These are phyloP conservation scores for Nothopassalora personata DNA, from an alignment of 2,329 filamentous ascomycete genomes.

Conservation along the genomic window DNA sequence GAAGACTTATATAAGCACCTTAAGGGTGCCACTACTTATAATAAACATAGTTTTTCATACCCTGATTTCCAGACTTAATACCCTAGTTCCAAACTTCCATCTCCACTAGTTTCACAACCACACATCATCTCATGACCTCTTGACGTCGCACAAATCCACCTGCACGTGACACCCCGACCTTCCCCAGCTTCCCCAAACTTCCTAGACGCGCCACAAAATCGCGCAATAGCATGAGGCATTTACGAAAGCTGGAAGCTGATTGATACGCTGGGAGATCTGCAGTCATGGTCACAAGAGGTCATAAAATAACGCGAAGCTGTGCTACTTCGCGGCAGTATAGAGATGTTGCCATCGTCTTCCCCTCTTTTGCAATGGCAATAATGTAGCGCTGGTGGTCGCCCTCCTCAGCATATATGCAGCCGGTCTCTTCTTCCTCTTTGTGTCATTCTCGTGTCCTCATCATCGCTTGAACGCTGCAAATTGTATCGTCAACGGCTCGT, in stretches of 20 bases:
- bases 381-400: background rate
- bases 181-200: background rate
- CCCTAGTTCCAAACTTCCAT: too few relatives aligned
- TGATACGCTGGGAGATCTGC: background rate
- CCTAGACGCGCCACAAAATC: background rate
- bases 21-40: too few relatives aligned
- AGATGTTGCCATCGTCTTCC: slow-evolving; percentile 7
- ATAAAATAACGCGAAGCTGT: background rate
- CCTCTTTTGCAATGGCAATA: background rate
- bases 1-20: too few relatives aligned
- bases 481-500: slow-evolving; percentile 1
- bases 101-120: too few relatives aligned
- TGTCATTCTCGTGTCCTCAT: background rate
- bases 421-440: background rate
- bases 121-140: background rate
- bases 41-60: too few relatives aligned
- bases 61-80: too few relatives aligned
- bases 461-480: slow-evolving; percentile 13
- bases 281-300: background rate
- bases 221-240: slow-evolving; percentile 6
- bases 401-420: background rate
- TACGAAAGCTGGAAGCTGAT: background rate
- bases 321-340: background rate
- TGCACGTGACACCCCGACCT: background rate
- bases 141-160: background rate